These are phyloP conservation scores for Ceratocystis alfenasii DNA, from an alignment of 2,329 filamentous ascomycete genomes.

Conservation along the genomic window DNA sequence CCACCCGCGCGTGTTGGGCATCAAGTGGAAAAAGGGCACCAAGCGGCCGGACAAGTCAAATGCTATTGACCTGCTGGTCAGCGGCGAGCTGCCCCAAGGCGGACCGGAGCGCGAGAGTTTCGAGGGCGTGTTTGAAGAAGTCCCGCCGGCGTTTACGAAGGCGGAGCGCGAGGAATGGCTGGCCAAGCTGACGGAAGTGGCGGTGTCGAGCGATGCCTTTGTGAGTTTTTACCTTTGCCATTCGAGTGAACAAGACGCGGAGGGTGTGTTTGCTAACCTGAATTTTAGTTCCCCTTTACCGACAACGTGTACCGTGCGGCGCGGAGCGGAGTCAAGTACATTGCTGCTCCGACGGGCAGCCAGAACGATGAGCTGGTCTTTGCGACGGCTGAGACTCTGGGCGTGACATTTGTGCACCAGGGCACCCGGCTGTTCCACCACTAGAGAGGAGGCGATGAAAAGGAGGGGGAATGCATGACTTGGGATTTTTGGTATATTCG, in stretches of 20 bases:
- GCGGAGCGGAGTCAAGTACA: conserved; percentile 86
- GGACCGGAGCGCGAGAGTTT: conserved; percentile 78
- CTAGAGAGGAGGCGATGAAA: conserved; percentile 35
- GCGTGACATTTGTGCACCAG: conserved; percentile 93
- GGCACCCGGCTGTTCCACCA: conserved; percentile 90
- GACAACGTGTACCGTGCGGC: conserved; percentile 93
- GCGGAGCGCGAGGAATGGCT: conserved; percentile 84
- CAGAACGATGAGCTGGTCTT: conserved; percentile 75
- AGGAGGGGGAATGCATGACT: background rate
- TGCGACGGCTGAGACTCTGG: conserved; percentile 79
- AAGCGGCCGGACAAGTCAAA: conserved; percentile 98
- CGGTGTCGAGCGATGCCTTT: conserved; percentile 88
- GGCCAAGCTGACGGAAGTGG: conserved; percentile 66
- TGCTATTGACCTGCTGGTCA: conserved; percentile 89
- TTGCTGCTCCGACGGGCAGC: conserved; percentile 82
- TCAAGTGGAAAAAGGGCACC: conserved; percentile 96
- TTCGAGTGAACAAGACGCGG: background rate
- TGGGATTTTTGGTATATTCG: background rate
- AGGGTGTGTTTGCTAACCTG: conserved; percentile 25
- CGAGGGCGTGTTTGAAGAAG: conserved; percentile 80
- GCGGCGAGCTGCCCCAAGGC: conserved; percentile 71
- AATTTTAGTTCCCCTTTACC: conserved; percentile 76
- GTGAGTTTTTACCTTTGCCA: conserved; percentile 42
- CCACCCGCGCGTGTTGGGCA: conserved; percentile 72
- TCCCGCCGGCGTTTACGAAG: conserved; percentile 67